phyloP scores from a whole-genome alignment of 768 basidiomycete genomes.

The Rubroboletus satanas region DNA sequence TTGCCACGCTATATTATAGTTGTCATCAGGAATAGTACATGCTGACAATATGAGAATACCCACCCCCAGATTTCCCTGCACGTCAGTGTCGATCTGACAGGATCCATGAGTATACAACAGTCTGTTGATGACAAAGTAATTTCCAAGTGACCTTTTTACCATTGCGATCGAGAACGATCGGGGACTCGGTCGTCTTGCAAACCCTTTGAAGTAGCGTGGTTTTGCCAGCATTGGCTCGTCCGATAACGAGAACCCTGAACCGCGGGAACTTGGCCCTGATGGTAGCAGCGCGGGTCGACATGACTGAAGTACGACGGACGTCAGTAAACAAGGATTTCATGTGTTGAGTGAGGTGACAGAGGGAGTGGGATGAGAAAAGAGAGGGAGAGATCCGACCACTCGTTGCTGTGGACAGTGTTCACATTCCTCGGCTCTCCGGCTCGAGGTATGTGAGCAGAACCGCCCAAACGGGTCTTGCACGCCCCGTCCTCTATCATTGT shows the following conservation, averaged over 20 bases:
- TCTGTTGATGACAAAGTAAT: background rate
- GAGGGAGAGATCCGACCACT: too few species aligned
- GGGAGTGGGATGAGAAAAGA: too few species aligned
- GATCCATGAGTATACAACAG: background rate
- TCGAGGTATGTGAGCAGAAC: too few species aligned
- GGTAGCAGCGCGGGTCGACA: too few species aligned
- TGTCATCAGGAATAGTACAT: background rate
- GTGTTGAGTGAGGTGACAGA: too few species aligned
- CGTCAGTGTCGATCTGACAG: background rate
- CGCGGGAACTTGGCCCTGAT: constrained; percentile 1
- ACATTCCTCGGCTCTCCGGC: too few species aligned
- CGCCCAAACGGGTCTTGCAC: too few species aligned
- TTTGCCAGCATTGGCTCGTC: constrained; percentile 40
- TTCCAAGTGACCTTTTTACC: constrained; percentile 15
- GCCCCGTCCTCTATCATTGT: too few species aligned
- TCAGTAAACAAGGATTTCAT: too few species aligned
- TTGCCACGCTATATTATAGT: background rate
- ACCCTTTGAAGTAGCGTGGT: constrained; percentile 39
- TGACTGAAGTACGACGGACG: too few species aligned
- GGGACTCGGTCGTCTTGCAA: constrained; percentile 34
- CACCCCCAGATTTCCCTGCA: background rate
- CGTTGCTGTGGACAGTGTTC: too few species aligned
- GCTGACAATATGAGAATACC: background rate
- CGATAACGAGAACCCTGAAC: constrained; percentile 41
- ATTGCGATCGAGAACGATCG: constrained; percentile 22